These are phyloP conservation scores for Aspergillus campestris DNA, from an alignment of 495 filamentous ascomycete genomes.

Conservation along the genomic window DNA sequence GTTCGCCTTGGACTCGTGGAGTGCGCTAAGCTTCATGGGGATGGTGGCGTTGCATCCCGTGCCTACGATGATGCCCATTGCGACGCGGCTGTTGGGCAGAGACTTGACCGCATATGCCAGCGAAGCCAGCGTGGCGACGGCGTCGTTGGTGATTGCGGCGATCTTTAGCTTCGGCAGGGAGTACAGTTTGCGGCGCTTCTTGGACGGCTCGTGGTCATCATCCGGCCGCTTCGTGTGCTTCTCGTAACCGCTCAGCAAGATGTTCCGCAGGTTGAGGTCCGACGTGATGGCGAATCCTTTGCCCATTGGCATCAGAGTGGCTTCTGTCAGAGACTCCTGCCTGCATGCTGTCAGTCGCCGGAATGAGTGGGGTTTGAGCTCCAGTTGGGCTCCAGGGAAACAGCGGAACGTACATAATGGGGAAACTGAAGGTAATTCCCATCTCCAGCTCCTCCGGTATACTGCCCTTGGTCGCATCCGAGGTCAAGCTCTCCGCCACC, in stretches of 20 bases:
- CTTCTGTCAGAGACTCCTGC: constrained; percentile 66
- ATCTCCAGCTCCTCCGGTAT: constrained; percentile 54
- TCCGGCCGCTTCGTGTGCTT: constrained; percentile 41
- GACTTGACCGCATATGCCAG: constrained; percentile 58
- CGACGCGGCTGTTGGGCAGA: constrained; percentile 59
- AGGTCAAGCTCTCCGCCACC: constrained; percentile 45
- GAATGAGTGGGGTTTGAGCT: not conserved
- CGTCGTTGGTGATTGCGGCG: constrained; percentile 72
- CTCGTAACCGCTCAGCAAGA: constrained; percentile 61
- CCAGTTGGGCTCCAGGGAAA: not conserved
- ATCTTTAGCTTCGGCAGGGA: constrained; percentile 60
- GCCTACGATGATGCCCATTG: constrained; percentile 74
- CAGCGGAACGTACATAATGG: constrained; percentile 55
- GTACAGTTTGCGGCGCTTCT: constrained; percentile 37
- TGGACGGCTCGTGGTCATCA: constrained; percentile 37
- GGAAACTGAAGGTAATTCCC: constrained; percentile 83
- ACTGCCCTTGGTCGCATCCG: constrained; percentile 33
- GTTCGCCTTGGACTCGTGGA: constrained; percentile 55
- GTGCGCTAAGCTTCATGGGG: constrained; percentile 53
- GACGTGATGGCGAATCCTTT: constrained; percentile 77
- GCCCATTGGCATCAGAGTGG: constrained; percentile 78
- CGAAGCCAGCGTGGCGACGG: constrained; percentile 71
- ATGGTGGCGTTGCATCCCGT: constrained; percentile 82
- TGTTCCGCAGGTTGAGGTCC: constrained; percentile 60
- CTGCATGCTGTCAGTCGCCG: constrained; percentile 30